Base-by-base conservation (phyloP, 2,329 filamentous ascomycete species). In the Fusarium proliferatum region DNA sequence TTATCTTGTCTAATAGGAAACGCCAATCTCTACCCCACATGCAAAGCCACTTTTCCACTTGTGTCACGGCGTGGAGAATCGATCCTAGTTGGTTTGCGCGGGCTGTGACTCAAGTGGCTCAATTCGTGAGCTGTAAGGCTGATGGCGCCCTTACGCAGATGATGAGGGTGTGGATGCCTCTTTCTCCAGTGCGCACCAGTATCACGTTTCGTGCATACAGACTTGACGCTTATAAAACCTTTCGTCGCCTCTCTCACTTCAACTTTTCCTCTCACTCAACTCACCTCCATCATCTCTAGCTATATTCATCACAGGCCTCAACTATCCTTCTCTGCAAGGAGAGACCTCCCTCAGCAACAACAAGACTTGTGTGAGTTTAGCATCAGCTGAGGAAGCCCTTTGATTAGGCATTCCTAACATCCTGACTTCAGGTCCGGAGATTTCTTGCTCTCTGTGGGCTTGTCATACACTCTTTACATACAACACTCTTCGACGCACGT, bases 51-150 rank as follows among this genome's bases (percentile, higher is more conserved):
- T 57, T 57, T 65, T 42, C 63, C 42, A 23, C 34, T 69, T 46
- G 39, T 57, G 65, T 36, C 23, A 42, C 67, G 45, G 39, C 67
- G 43, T 57, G 53, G 51, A 49, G 33, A 38, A 48, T 48, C 33
- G 39, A 45, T 41, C 34, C 55, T 23, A 43, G 38, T 51, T 23
- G 38, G 19, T 42, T 23, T 52, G 19, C 38, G 49, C 69, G 69
- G 59, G 51, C 55, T 72, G 69, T 72, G 70, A 72, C 53, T 72
- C 70, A 72, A 53, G 46, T 62, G 34, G 42, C 21, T 28, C 60
- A 45, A 30, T 21, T 36, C 56, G 7, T 49, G 49, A 55, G 51
- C 51, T 23, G 66, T 69, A 69, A 59, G 65, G 67, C 67, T 69
- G 65, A 69, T 61, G 52, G 64, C 39, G 23, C 43, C 59, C 15